Base-by-base conservation (phyloP, 2,329 filamentous ascomycete species). In the Hortaea werneckii region DNA sequence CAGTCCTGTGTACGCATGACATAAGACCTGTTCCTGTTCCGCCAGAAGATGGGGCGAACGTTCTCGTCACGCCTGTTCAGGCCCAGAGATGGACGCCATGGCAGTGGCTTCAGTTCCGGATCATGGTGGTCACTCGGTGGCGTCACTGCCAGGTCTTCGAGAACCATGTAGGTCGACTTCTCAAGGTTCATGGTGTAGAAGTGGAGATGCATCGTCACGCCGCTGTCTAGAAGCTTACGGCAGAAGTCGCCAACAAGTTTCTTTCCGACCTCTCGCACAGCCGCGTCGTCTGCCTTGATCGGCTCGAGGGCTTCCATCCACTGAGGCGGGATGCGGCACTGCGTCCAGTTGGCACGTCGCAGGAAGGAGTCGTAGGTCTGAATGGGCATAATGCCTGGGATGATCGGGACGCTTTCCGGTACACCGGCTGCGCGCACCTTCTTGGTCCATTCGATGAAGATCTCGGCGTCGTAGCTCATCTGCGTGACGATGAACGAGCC, bases 151-250 rank as follows among this genome's bases (percentile, higher is more conserved):
- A 98, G 75, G 65, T 95, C 89, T 58, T 96, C 89, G 10, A 98
- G 77, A 26, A 98, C 81, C 83, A 95, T 89, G 57, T 85, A 83
- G 1, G 90, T 95, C 42, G 92, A 86, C 66, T 94, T 87, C 8
- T 88, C 90, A 13, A 98, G 76, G 68, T 98, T 98, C 92, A 98
- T 98, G 50, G 92, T 98, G 72, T 98, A 98, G 68, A 98, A 98
- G 67, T 98, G 92, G 54, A 98, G 68, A 63, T 95, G 65, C 55
- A 60, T 88, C 52, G 80, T 76, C 54, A 95, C 87, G 37, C 89
- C 92, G 32, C 80, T 82, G 48, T 81, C 79, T 46, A 96, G 73
- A 49, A 98, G 79, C 68, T 83, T 87, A 49, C 83, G 81, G 66
- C 92, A 98, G 80, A 98, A 82, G 39, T 94, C 79, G 20, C 88